These are phyloP conservation scores for Chamaecrista fasciculata DNA, from an alignment of 306 rosid species.

Conservation along the genomic window DNA sequence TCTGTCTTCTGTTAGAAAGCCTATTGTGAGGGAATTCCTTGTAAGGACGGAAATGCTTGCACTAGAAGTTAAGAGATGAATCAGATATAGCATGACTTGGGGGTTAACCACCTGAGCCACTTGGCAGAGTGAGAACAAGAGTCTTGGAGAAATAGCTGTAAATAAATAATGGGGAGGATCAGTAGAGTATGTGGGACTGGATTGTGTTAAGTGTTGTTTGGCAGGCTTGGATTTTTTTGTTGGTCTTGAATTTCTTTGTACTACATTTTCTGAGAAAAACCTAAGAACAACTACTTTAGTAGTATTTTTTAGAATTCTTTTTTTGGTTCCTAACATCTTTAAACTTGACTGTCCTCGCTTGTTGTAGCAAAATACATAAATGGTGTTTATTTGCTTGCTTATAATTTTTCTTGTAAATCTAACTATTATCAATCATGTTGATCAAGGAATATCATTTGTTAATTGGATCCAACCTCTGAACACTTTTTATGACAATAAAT, in stretches of 20 bases:
- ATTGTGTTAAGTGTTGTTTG: not conserved
- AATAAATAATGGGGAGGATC: not conserved
- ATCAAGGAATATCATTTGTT: not conserved
- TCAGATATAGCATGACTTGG: not conserved
- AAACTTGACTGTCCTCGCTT: not conserved
- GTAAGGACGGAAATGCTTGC: not conserved
- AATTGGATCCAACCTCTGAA: conserved; percentile 8
- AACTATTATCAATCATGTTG: not conserved
- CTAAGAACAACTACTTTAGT: not conserved
- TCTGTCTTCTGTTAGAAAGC: conserved; percentile 4
- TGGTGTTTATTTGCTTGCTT: conserved; percentile 15
- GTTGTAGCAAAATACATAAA: not conserved
- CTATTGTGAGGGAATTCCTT: not conserved
- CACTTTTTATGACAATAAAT: not conserved
- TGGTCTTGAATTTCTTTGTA: not conserved
- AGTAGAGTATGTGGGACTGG: not conserved
- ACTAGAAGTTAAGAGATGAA: not conserved
- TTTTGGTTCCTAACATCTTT: not conserved
- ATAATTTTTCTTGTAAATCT: not conserved
- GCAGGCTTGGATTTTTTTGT: not conserved
- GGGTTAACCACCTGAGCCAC: not conserved
- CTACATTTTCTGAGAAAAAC: not conserved
- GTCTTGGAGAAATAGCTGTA: not conserved
- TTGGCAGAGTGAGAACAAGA: not conserved
- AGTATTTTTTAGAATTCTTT: not conserved